phyloP scores from a whole-genome alignment of 106 monocot species.

The Iris macrosiphon region DNA sequence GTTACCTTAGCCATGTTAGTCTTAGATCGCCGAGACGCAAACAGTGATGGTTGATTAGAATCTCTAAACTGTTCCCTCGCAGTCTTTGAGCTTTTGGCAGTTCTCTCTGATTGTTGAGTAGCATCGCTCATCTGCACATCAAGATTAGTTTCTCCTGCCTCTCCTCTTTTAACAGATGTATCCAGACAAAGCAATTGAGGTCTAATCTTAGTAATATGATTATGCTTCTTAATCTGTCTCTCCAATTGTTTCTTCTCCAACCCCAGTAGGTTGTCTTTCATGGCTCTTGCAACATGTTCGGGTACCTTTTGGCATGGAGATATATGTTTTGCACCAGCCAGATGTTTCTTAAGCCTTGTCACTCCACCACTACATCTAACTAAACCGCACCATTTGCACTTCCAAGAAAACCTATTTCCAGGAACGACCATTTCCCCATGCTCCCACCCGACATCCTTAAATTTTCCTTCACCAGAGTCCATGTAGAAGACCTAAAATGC shows the following conservation, averaged over 20 bases:
- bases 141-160: not conserved
- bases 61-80: not conserved
- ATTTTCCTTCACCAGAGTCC: slow-evolving; percentile 5
- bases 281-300: slow-evolving; percentile 15
- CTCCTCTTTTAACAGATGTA: not conserved
- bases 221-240: not conserved
- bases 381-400: slow-evolving; percentile 43
- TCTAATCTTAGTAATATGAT: not conserved
- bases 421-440: slow-evolving; percentile 32
- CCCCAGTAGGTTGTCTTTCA: slow-evolving; percentile 11
- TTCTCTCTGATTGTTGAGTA: not conserved
- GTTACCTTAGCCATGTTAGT: slow-evolving; percentile 6
- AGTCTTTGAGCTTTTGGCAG: not conserved
- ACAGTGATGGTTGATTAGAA: no score
- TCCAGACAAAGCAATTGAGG: not conserved
- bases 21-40: not conserved
- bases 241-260: slow-evolving; percentile 4
- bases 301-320: slow-evolving; percentile 29
- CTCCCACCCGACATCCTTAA: slow-evolving; percentile 40
- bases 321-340: slow-evolving; percentile 26
- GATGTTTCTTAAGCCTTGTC: slow-evolving; percentile 44
- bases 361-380: slow-evolving; percentile 41
- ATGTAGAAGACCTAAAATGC: slow-evolving; percentile 8
- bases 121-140: not conserved
- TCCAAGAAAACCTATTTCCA: slow-evolving; percentile 44